phyloP scores from a whole-genome alignment of 176 grass and related monocot genomes.

The Oryza meyeriana region DNA sequence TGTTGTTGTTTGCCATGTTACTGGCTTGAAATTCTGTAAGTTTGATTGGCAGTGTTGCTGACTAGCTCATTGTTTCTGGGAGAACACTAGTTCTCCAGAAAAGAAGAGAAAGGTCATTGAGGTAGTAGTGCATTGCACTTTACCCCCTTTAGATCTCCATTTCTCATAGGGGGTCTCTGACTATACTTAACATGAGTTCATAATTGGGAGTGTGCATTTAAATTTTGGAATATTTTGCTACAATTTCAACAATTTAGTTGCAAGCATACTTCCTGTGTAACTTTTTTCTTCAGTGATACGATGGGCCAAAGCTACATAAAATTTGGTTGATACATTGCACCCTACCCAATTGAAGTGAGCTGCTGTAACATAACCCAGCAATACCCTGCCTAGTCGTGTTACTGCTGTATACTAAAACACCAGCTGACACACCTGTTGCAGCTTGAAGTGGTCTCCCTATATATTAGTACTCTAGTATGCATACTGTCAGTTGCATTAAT shows the following conservation, averaged over 20 bases:
- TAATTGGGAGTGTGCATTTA: background rate
- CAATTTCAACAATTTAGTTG: background rate
- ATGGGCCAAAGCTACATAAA: background rate
- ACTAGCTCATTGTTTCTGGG: background rate
- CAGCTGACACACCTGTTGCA: background rate
- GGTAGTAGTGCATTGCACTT: background rate
- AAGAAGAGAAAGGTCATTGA: background rate
- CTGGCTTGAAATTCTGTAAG: background rate
- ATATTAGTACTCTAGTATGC: background rate
- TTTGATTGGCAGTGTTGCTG: background rate
- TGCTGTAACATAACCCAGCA: background rate
- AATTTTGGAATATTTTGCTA: background rate
- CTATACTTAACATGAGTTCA: background rate
- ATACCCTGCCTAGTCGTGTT: background rate
- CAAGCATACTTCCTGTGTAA: background rate
- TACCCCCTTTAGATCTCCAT: background rate
- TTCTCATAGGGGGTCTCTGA: background rate
- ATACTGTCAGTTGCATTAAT: background rate
- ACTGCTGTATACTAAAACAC: background rate
- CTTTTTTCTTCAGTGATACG: background rate
- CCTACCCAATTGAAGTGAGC: background rate
- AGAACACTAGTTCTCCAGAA: background rate
- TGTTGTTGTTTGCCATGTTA: background rate
- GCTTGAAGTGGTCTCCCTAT: background rate
- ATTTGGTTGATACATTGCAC: background rate